phyloP scores from a whole-genome alignment of 495 filamentous ascomycete genomes.

The Aspergillus saccharolyticus region DNA sequence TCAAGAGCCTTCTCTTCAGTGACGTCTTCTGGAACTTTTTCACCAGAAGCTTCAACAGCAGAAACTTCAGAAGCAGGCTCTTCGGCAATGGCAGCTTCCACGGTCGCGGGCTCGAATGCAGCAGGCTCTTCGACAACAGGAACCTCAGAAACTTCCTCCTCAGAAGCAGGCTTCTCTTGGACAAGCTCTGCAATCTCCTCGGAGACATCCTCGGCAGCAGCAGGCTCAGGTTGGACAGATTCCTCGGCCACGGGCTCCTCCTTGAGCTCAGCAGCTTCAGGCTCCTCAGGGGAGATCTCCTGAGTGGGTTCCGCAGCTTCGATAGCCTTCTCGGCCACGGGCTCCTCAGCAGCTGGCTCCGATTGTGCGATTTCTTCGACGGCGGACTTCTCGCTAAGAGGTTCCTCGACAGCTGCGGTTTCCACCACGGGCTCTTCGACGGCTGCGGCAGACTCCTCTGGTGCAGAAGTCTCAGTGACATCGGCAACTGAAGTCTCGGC shows the following conservation, averaged over 20 bases:
- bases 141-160: constrained; percentile 10
- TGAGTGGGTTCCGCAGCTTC: constrained; percentile 3
- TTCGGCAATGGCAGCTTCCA: constrained; percentile 7
- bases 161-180: not conserved
- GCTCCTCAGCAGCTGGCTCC: not conserved
- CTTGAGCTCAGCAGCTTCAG: constrained; percentile 3
- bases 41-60: constrained; percentile 1
- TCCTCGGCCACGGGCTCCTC: constrained; percentile 3
- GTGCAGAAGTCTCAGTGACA: constrained; percentile 2
- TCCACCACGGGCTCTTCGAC: constrained; percentile 6
- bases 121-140: constrained; percentile 8
- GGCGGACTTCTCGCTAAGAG: not conserved
- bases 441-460: not conserved
- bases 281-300: too few species aligned
- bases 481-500: not conserved
- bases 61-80: not conserved
- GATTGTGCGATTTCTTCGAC: not conserved
- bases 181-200: not conserved
- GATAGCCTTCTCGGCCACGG: constrained; percentile 12
- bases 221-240: not conserved
- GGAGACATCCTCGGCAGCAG: not conserved
- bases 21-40: not conserved
- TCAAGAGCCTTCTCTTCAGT: not conserved
- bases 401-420: constrained; percentile 3
- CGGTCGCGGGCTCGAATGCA: constrained; percentile 3